Evolutionary conservation across 2,329 filamentous ascomycete species (phyloP).

Genomic region (Pseudofabraea citricarpa): DNA sequence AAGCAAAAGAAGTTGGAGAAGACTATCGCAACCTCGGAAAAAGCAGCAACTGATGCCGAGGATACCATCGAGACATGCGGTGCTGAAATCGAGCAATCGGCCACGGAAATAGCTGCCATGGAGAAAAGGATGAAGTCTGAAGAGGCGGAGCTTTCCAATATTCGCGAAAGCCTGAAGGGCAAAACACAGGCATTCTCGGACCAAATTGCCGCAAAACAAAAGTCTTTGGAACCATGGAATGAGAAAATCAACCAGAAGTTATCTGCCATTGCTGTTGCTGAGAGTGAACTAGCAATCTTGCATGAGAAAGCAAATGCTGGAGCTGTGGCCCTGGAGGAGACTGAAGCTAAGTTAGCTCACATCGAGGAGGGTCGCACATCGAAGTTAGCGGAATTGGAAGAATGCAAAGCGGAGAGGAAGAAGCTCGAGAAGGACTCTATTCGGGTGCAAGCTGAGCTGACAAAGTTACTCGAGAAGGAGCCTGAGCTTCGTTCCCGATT

Average conservation of each 20-base stretch:
- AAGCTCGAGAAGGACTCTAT: constrained; percentile 70
- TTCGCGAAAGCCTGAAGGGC: constrained; percentile 83
- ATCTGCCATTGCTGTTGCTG: constrained; percentile 87
- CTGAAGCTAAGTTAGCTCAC: constrained; percentile 69
- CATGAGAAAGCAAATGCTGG: constrained; percentile 86
- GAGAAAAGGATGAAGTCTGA: constrained; percentile 74
- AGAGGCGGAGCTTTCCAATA: constrained; percentile 75
- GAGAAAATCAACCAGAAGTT: constrained; percentile 96
- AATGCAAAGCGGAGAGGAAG: constrained; percentile 67
- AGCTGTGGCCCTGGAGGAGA: constrained; percentile 76
- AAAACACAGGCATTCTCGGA: constrained; percentile 96
- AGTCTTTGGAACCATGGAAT: constrained; percentile 91
- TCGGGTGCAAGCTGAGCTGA: constrained; percentile 67
- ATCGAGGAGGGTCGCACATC: constrained; percentile 67
- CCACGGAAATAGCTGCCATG: constrained; percentile 68
- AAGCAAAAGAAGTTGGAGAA: constrained; percentile 97
- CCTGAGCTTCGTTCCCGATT: constrained; percentile 78
- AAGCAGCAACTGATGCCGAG: constrained; percentile 67
- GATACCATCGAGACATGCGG: constrained; percentile 73
- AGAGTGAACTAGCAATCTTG: constrained; percentile 90
- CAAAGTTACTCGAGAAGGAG: constrained; percentile 70
- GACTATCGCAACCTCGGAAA: constrained; percentile 71
- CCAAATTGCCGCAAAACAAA: constrained; percentile 87
- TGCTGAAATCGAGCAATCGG: constrained; percentile 72
- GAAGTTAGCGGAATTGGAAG: constrained; percentile 71